phyloP scores from a whole-genome alignment of 2,329 filamentous ascomycete species.

The Penicillium sp. region DNA sequence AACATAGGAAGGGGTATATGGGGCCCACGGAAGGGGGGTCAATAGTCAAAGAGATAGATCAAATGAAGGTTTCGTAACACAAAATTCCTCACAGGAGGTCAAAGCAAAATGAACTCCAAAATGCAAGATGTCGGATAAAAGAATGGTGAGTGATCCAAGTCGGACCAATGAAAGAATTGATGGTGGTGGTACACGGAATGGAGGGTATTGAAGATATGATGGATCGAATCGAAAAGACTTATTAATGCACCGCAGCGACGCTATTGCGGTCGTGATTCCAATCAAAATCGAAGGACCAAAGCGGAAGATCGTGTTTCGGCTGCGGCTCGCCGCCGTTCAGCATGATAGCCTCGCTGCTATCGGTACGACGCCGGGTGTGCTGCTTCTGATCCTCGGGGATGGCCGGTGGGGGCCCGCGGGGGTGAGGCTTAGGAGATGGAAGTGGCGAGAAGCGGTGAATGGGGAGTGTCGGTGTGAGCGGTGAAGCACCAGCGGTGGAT shows the following conservation, averaged over 20 bases:
- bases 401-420: constrained; percentile 32
- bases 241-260: constrained; percentile 41
- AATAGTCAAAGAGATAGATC: constrained; percentile 1
- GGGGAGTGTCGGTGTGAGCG: constrained; percentile 41
- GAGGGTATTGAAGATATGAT: not conserved
- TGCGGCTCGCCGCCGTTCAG: constrained; percentile 50
- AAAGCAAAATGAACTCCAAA: constrained; percentile 3
- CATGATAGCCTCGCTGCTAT: constrained; percentile 49
- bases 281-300: constrained; percentile 39
- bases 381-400: constrained; percentile 34
- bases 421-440: constrained; percentile 33
- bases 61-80: constrained; percentile 5
- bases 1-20: constrained; percentile 8
- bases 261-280: constrained; percentile 44
- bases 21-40: constrained; percentile 5
- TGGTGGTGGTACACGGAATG: constrained; percentile 2
- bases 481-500: constrained; percentile 38
- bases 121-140: constrained; percentile 7
- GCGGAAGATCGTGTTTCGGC: constrained; percentile 55
- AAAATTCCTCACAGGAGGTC: not conserved
- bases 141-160: not conserved
- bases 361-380: constrained; percentile 43
- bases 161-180: not conserved
- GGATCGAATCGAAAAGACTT: constrained; percentile 12
- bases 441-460: constrained; percentile 42